Evolutionary conservation across 31 red algal species (phyloP).

Genomic region (Odonthalia washingtoniensis): DNA sequence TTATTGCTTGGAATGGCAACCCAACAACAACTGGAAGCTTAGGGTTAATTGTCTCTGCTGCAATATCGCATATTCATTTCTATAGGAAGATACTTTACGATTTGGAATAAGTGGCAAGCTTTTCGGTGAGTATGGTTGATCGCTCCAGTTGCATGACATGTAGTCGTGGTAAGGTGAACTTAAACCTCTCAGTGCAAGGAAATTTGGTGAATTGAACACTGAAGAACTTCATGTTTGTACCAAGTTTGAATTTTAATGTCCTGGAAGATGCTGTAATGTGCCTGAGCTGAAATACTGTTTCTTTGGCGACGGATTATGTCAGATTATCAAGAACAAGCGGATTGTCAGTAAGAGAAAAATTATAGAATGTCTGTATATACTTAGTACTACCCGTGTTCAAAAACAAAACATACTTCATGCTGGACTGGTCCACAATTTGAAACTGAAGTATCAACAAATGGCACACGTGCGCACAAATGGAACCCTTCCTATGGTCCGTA

Average conservation of each 20-base stretch:
- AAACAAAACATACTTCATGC: not conserved
- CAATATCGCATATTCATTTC: not conserved
- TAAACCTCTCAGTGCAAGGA: not conserved
- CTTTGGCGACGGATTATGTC: not conserved
- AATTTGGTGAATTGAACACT: not conserved
- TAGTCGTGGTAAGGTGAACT: not conserved
- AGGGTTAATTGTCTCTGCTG: conserved; percentile 28
- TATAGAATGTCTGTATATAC: not conserved
- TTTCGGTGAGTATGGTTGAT: not conserved
- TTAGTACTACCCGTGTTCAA: not conserved
- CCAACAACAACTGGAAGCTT: too few relatives aligned
- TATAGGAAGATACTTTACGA: not conserved
- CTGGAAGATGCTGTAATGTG: not conserved
- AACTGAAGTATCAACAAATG: not conserved
- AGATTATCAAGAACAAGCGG: not conserved
- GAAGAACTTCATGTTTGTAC: not conserved
- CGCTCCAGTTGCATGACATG: not conserved
- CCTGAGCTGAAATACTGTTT: not conserved
- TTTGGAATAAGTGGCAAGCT: not conserved
- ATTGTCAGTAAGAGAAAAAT: not conserved
- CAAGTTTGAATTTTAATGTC: not conserved
- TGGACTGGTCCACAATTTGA: not conserved
- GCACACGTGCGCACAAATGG: not conserved
- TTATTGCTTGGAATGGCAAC: too few relatives aligned
- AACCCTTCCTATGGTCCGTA: not conserved